Percentiles rank a stretch among this genome's conserved stretches.
These are phyloP conservation scores for Populus deltoides DNA, from an alignment of 345 rosid species.

Conservation along the genomic window DNA sequence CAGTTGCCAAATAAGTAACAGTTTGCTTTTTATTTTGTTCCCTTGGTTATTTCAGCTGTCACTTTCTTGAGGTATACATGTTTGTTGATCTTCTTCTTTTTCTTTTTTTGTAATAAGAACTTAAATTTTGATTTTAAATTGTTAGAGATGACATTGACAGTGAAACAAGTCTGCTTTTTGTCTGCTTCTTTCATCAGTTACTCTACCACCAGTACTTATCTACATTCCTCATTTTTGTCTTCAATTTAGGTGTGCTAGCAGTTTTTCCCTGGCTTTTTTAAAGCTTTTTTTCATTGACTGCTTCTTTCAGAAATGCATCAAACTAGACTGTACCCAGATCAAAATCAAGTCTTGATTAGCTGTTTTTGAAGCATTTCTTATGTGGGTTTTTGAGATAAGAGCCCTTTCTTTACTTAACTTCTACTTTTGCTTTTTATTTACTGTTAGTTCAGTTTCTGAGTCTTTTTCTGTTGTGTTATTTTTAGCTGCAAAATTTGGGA, in stretches of 20 bases:
- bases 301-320: constrained; percentile 17
- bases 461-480: constrained; percentile 11
- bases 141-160: constrained; percentile 29
- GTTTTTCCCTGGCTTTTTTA: constrained; percentile 4
- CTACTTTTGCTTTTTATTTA: neutral
- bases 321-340: constrained; percentile 23
- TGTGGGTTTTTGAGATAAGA: constrained; percentile 35
- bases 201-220: constrained; percentile 19
- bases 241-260: constrained; percentile 12
- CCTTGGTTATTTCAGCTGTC: constrained; percentile 26
- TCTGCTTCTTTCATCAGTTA: constrained; percentile 25
- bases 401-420: constrained; percentile 7
- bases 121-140: neutral
- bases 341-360: constrained; percentile 25
- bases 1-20: constrained; percentile 29
- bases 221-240: constrained; percentile 40
- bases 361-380: constrained; percentile 31
- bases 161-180: constrained; percentile 45
- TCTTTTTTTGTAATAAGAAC: neutral
- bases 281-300: neutral
- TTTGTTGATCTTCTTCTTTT: neutral
- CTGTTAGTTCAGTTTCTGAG: constrained; percentile 5
- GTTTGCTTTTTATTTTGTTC: neutral
- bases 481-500: constrained; percentile 32
- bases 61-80: constrained; percentile 25